These are phyloP conservation scores for Harringtonia aguacate DNA, from an alignment of 2,329 filamentous ascomycete species.

Conservation along the genomic window DNA sequence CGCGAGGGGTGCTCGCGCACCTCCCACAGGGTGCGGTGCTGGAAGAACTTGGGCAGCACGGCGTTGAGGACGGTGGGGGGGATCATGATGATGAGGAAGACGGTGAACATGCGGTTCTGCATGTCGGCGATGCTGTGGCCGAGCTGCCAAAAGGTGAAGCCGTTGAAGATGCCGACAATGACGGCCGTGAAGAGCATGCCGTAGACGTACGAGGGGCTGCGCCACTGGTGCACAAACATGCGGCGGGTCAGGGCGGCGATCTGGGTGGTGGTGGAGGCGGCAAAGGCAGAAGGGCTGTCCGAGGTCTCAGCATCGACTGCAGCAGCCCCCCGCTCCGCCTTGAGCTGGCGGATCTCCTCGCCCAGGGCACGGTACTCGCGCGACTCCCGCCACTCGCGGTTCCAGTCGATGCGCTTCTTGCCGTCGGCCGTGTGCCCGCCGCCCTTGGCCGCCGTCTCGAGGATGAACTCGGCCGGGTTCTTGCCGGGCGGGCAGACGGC, in stretches of 20 bases:
- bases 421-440: constrained; percentile 54
- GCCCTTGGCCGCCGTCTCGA: no score
- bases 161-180: constrained; percentile 25
- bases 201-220: no score
- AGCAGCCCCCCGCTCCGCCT: constrained; percentile 17
- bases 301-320: constrained; percentile 17
- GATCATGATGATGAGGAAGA: constrained; percentile 60
- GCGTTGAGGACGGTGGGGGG: constrained; percentile 55
- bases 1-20: constrained; percentile 59
- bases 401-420: constrained; percentile 38
- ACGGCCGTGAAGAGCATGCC: no score
- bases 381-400: constrained; percentile 24
- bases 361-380: constrained; percentile 31
- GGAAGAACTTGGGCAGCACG: constrained; percentile 61
- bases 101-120: constrained; percentile 58
- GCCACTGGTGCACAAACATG: background rate
- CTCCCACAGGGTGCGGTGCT: constrained; percentile 58
- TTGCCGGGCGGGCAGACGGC: constrained; percentile 48
- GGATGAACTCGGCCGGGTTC: constrained; percentile 53
- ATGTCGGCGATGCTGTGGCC: constrained; percentile 47
- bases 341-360: constrained; percentile 55
- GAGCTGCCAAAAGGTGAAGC: constrained; percentile 50
- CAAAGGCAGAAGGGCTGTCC: constrained; percentile 47
- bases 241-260: constrained; percentile 29
- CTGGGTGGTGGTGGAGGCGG: constrained; percentile 59